Evolutionary conservation across 306 rosid species (phyloP), one percentile per base, ranked within the genome.

Genomic region (Psophocarpus tetragonolobus): DNA sequence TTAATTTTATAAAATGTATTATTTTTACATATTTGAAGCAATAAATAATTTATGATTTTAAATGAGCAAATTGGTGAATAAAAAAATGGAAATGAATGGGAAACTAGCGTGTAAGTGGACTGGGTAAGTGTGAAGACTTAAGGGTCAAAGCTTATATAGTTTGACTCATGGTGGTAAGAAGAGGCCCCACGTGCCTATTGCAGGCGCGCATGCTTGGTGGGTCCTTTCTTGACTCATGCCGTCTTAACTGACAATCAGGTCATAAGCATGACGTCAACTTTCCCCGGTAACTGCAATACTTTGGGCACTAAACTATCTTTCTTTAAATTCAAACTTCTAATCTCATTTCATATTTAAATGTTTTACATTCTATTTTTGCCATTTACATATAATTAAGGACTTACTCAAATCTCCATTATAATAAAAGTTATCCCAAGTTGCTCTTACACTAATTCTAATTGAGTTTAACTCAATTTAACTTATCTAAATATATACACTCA

Each of bases 151-250:
- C 35, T 20, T 68, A 47, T 0, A 15, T 56, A 23, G 18, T 77
- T 56, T 72, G 86, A 77, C 82, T 77, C 12, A 1, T 20, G 6
- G 38, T 15, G 21, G 4, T 10, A 14, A 14, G 18, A 56, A 67
- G 15, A 42, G 86, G 82, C 10, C 82, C 82, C 82, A 54, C 71
- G 71, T 77, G 63, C 47, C 71, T 7, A 38, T 11, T 10, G 80
- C 86, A 77, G 51, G 86, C 86, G 86, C 78, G 78, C 80, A 13
- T 77, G 75, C 79, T 64, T 42, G 60, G 67, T 66, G 76, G 79
- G 83, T 45, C 86, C 83, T 4, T 4, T 58, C 17, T 77, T 83
- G 76, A 82, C 82, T 71, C 47, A 23, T 30, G 8, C 44, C 24
- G 24, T 18, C 33, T 44, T n/a, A 61, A 61, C 5, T 3, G 64